phyloP scores from a whole-genome alignment of 2,329 filamentous ascomycete genomes.

The Alternaria brassicae region DNA sequence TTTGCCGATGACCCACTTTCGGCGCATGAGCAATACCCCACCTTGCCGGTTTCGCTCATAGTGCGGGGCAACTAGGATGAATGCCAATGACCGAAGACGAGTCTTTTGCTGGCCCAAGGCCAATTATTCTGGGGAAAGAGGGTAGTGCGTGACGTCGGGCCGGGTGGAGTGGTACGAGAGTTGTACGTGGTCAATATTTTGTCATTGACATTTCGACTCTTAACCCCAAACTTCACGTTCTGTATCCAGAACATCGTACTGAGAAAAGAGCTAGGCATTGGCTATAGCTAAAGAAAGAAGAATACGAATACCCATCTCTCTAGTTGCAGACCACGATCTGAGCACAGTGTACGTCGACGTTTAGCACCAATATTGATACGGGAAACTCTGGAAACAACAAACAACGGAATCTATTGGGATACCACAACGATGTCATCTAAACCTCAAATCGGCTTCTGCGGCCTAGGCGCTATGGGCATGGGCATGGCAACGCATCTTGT shows the following conservation, averaged over 20 bases:
- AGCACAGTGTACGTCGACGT: neutral
- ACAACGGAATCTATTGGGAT: neutral
- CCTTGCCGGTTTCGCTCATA: constrained; percentile 22
- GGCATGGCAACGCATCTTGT: constrained; percentile 80
- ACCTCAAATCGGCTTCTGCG: constrained; percentile 69
- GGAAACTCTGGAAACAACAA: neutral
- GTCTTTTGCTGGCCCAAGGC: constrained; percentile 27
- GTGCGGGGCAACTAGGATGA: constrained; percentile 31
- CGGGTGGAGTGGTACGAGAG: constrained; percentile 4
- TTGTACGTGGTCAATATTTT: neutral
- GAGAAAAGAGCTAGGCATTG: neutral
- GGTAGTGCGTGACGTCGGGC: constrained; percentile 6
- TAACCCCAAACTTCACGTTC: neutral
- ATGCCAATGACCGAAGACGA: constrained; percentile 16
- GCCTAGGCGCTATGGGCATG: constrained; percentile 82
- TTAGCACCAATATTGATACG: neutral
- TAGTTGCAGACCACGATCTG: neutral
- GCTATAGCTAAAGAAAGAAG: neutral
- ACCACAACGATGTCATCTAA: constrained; percentile 46
- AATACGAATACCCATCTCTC: too few species aligned
- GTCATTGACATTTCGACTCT: neutral
- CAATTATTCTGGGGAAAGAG: neutral
- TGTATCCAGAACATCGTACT: neutral
- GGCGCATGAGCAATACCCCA: constrained; percentile 26
- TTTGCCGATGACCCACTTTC: constrained; percentile 26